Base-by-base conservation (phyloP, 257 asterid species). In the Solanum appendiculatum region DNA sequence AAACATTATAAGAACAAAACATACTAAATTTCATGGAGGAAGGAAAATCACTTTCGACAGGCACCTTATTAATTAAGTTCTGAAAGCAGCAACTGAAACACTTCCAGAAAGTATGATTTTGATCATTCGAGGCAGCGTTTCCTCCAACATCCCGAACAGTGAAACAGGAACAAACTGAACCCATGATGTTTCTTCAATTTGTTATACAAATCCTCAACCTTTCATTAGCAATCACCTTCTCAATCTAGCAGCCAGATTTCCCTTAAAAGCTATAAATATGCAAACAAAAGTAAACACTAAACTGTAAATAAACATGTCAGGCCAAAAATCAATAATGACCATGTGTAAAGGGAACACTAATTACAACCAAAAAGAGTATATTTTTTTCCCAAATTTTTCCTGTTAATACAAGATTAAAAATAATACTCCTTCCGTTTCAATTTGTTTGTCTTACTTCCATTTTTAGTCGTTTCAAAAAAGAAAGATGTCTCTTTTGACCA, bases 121-220 rank as follows among this genome's bases (percentile, higher is more conserved):
- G 64, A 88, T 44, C n/a, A 56, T 88, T 37, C 42, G 87, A 82
- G 31, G 51, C 75, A 56, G 58, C 78, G 85, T 44, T 16, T 34
- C 27, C 46, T 25, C 81, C 68, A 23, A 5, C 86, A 78, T 90
- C 92, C 25, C 75, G 63, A 39, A 83, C 93, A 82, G 54, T 56
- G 80, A 92, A 88, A 88, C 95, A 93, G 85, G 93, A 86, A 46
- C 92, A 89, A 7, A 88, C 29, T 14, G 88, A 72, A 86, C 97
- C 95, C 98, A 93, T 95, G 86, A 21, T 86, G 75, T 33, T 68
- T n/a, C 42, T 51, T 63, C 83, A 87, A 68, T 51, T 85, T 85
- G 77, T 84, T 27, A 36, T 86, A 83, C 4, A 83, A 73, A 74
- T 42, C 81, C 87, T 56, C 80, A 31, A n/a, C 29, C 72, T 89